Evolutionary conservation across 768 basidiomycete species (phyloP).

Genomic region (Aureoboletus auriporus): DNA sequence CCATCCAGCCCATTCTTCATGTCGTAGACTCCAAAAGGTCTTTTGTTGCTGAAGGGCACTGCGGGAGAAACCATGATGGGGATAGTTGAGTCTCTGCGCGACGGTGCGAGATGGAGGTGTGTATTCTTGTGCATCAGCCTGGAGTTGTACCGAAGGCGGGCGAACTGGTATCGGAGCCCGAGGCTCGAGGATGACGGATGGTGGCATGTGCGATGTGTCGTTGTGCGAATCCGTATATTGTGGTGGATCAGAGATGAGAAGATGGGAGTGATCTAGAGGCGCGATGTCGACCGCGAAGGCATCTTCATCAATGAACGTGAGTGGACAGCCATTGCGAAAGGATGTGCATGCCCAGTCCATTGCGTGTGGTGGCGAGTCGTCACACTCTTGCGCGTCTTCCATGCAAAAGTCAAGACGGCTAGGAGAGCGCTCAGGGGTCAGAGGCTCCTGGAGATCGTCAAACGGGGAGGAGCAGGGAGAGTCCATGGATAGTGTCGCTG

Average conservation of each 20-base stretch:
- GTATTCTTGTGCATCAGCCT: not conserved
- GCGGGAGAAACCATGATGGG: conserved; percentile 61
- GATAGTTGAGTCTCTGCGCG: conserved; percentile 40
- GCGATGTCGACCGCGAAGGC: conserved; percentile 1
- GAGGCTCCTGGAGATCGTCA: conserved; percentile 15
- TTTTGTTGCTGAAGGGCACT: conserved; percentile 57
- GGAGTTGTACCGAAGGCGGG: conserved; percentile 7
- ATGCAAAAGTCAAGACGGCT: conserved; percentile 45
- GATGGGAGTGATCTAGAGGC: not conserved
- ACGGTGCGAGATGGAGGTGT: conserved; percentile 6
- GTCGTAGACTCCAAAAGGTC: conserved; percentile 57
- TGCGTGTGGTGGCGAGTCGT: not conserved
- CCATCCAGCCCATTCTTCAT: conserved; percentile 47
- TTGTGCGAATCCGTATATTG: conserved; percentile 14
- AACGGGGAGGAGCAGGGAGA: conserved; percentile 1
- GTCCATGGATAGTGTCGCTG: conserved; percentile 7
- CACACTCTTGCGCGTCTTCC: not conserved
- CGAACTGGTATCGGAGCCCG: conserved; percentile 22
- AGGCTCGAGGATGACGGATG: conserved; percentile 16
- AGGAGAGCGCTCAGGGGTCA: conserved; percentile 39
- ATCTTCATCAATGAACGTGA: conserved; percentile 9
- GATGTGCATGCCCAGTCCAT: conserved; percentile 12
- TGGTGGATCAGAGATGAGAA: conserved; percentile 2
- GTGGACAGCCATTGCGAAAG: not conserved
- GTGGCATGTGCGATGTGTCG: conserved; percentile 4